These are phyloP conservation scores for Anisodus acutangulus DNA, from an alignment of 257 asterid genomes.

Conservation along the genomic window DNA sequence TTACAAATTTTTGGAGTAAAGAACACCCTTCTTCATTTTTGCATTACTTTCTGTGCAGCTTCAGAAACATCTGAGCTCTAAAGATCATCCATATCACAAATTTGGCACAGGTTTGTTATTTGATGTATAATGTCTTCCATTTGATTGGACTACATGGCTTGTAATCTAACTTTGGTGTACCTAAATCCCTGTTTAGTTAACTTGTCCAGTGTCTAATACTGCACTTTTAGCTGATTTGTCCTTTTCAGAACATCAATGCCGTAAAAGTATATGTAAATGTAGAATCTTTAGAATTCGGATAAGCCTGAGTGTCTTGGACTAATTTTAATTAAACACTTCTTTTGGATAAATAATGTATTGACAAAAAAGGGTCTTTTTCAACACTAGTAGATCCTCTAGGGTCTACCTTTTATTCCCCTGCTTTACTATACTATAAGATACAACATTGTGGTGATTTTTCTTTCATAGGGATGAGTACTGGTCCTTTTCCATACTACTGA, in stretches of 20 bases:
- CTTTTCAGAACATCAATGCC: slow-evolving; percentile 9
- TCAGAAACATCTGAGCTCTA: slow-evolving; percentile 79
- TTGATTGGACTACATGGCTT: slow-evolving; percentile 19
- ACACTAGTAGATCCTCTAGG: not conserved
- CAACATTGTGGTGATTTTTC: not conserved
- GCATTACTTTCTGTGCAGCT: slow-evolving; percentile 58
- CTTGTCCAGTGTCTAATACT: not conserved
- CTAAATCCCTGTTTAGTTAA: slow-evolving; percentile 5
- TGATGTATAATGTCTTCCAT: slow-evolving; percentile 4
- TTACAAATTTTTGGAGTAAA: slow-evolving; percentile 8
- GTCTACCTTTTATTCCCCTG: not conserved
- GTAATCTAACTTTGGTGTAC: slow-evolving; percentile 7
- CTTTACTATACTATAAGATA: not conserved
- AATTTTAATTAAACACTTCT: not conserved
- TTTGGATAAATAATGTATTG: not conserved
- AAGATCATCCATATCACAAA: slow-evolving; percentile 93
- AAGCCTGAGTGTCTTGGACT: not conserved
- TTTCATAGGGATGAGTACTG: not conserved
- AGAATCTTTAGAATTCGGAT: not conserved
- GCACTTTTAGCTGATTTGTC: not conserved
- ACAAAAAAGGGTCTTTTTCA: not conserved
- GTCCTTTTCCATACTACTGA: not conserved
- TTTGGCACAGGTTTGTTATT: slow-evolving; percentile 85
- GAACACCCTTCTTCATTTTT: not conserved
- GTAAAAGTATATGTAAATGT: not conserved